Conservation (phyloP, 2,329 filamentous ascomycete genomes). For the Capronia americana region DNA sequence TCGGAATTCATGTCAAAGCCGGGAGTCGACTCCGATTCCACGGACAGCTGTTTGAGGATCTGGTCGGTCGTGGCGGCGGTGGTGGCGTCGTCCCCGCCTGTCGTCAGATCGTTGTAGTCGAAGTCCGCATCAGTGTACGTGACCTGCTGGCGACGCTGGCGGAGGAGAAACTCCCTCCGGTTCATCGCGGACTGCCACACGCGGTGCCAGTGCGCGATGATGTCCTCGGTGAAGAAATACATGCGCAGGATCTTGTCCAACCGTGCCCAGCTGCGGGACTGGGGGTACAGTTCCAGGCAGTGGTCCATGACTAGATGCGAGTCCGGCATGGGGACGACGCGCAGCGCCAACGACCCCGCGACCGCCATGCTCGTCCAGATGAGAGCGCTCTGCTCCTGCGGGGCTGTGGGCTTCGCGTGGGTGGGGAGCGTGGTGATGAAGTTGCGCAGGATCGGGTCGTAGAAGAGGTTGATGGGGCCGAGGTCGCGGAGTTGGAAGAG, state of each 20-base stretch:
- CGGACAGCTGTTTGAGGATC: background rate
- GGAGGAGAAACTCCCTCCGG: slow-evolving; percentile 24
- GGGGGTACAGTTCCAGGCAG: slow-evolving; percentile 29
- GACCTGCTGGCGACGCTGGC: slow-evolving; percentile 1
- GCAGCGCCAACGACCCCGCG: slow-evolving; percentile 32
- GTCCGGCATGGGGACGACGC: slow-evolving; percentile 31
- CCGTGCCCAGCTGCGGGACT: slow-evolving; percentile 26
- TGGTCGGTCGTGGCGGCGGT: slow-evolving; percentile 3
- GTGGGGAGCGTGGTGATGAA: slow-evolving; percentile 32
- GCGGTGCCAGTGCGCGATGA: slow-evolving; percentile 31
- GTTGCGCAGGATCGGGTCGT: slow-evolving; percentile 36
- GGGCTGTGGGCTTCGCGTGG: slow-evolving; percentile 23
- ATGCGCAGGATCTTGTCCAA: slow-evolving; percentile 31
- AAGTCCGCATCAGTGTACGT: slow-evolving; percentile 5
- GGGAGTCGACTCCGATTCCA: background rate
- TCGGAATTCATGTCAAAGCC: slow-evolving; percentile 9
- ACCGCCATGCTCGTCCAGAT: slow-evolving; percentile 35
- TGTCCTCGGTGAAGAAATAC: slow-evolving; percentile 33
- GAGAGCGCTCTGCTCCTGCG: slow-evolving; percentile 28
- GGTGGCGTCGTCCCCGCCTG: background rate
- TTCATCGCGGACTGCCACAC: slow-evolving; percentile 32
- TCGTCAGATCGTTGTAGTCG: background rate
- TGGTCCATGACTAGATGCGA: slow-evolving; percentile 33
- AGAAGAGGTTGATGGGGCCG: slow-evolving; percentile 34
- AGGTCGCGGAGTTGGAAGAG: slow-evolving; percentile 34